These are phyloP conservation scores for Rosa rugosa DNA, from an alignment of 306 rosid species.

Conservation along the genomic window DNA sequence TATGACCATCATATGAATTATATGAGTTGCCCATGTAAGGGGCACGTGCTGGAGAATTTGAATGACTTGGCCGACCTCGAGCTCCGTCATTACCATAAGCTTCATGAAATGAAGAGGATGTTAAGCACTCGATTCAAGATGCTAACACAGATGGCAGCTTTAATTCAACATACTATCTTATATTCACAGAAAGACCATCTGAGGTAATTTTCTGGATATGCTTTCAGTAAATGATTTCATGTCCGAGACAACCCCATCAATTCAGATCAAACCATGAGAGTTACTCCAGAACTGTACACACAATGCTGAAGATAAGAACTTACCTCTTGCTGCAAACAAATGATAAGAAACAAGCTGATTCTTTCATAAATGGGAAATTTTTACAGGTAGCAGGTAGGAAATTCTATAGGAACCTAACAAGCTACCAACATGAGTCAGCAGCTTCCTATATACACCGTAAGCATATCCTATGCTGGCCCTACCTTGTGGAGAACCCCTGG, in stretches of 20 bases:
- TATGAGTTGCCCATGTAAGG: slow-evolving; percentile 63
- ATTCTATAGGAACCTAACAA: slow-evolving; percentile 48
- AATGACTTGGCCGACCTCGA: slow-evolving; percentile 80
- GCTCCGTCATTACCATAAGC: slow-evolving; percentile 91
- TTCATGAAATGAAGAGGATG: slow-evolving; percentile 88
- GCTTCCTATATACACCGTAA: slow-evolving; percentile 67
- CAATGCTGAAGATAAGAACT: slow-evolving; percentile 86
- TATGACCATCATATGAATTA: slow-evolving; percentile 67
- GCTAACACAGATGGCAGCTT: slow-evolving; percentile 68
- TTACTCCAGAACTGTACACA: slow-evolving; percentile 66
- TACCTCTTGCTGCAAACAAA: slow-evolving; percentile 98
- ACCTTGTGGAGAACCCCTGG: slow-evolving; percentile 97
- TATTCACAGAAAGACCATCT: slow-evolving; percentile 61
- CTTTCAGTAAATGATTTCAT: slow-evolving; percentile 56
- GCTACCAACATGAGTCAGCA: slow-evolving; percentile 71
- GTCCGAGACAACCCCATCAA: slow-evolving; percentile 55
- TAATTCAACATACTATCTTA: slow-evolving; percentile 72
- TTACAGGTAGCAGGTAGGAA: slow-evolving; percentile 25
- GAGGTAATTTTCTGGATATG: slow-evolving; percentile 51
- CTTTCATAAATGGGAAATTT: slow-evolving; percentile 38
- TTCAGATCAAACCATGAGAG: slow-evolving; percentile 48
- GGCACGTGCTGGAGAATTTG: slow-evolving; percentile 81
- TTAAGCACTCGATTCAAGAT: slow-evolving; percentile 71
- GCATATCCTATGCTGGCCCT: slow-evolving; percentile 89
- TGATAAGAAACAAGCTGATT: slow-evolving; percentile 47